Conservation (phyloP, 352 stramenopile genomes). For the Phytophthora citrophthora region DNA sequence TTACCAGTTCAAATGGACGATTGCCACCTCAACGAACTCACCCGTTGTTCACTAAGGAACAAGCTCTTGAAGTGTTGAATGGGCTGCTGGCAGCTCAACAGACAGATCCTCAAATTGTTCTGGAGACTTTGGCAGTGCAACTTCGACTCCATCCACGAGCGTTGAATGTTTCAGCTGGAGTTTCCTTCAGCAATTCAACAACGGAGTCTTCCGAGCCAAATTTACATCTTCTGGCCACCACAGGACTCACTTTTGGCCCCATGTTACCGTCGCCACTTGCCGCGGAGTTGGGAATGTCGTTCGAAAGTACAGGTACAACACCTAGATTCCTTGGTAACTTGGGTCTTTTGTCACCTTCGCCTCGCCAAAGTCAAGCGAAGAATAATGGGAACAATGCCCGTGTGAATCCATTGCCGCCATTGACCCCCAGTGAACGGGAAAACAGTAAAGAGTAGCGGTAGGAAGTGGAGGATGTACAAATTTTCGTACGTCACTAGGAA, state of each 20-base stretch:
- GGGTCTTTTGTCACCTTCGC: slow-evolving; percentile 27
- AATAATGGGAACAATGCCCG: slow-evolving; percentile 4
- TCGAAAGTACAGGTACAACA: slow-evolving; percentile 23
- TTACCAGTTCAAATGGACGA: slow-evolving; percentile 54
- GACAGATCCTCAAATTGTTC: slow-evolving; percentile 31
- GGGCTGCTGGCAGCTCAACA: slow-evolving; percentile 30
- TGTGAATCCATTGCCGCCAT: slow-evolving; percentile 8
- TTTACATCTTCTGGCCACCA: slow-evolving; percentile 34
- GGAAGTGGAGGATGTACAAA: too few species aligned
- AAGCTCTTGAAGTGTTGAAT: slow-evolving; percentile 44
- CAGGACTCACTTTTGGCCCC: slow-evolving; percentile 31
- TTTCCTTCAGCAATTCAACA: slow-evolving; percentile 28
- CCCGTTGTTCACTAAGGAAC: slow-evolving; percentile 49
- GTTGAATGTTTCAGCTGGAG: slow-evolving; percentile 36
- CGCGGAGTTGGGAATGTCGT: slow-evolving; percentile 16
- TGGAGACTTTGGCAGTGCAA: slow-evolving; percentile 30
- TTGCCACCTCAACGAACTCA: slow-evolving; percentile 43
- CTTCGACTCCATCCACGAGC: slow-evolving; percentile 33
- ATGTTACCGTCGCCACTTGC: slow-evolving; percentile 32
- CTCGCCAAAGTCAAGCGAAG: slow-evolving; percentile 15
- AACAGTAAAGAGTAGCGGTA: slow-evolving; percentile 13
- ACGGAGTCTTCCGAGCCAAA: slow-evolving; percentile 28
- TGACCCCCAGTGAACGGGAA: slow-evolving; percentile 21
- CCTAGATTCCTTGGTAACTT: slow-evolving; percentile 21
- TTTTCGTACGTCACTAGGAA: not conserved